A percentile compares a stretch with the other conserved stretches of the same genome.
Evolutionary conservation across 352 stramenopile genomes (phyloP).

Genomic region (Phytophthora meadii): DNA sequence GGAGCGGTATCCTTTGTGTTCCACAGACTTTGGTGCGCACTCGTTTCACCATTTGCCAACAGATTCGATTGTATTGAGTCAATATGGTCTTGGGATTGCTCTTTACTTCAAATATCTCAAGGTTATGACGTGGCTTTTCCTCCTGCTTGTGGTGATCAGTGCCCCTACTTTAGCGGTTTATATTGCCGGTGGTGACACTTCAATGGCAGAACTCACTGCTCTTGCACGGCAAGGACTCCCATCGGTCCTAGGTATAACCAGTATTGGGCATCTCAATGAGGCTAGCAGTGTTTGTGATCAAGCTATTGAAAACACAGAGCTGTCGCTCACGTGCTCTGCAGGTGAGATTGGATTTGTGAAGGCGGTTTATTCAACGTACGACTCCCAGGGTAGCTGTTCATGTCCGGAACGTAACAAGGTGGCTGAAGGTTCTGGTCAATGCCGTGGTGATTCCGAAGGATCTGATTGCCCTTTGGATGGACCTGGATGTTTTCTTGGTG

Average conservation of each 20-base stretch:
- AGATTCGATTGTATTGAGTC: slow-evolving; percentile 78
- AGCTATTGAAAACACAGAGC: slow-evolving; percentile 45
- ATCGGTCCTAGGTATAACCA: slow-evolving; percentile 78
- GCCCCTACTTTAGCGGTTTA: slow-evolving; percentile 67
- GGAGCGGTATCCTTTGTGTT: slow-evolving; percentile 59
- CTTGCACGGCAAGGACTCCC: slow-evolving; percentile 75
- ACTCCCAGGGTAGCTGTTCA: slow-evolving; percentile 63
- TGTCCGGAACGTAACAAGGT: slow-evolving; percentile 79
- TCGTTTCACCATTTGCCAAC: slow-evolving; percentile 78
- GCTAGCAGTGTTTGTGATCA: slow-evolving; percentile 77
- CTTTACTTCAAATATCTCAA: slow-evolving; percentile 92
- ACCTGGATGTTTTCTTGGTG: slow-evolving; percentile 70
- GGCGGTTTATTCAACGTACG: slow-evolving; percentile 75
- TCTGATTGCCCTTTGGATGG: slow-evolving; percentile 51
- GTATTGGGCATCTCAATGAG: slow-evolving; percentile 78
- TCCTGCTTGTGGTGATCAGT: slow-evolving; percentile 76
- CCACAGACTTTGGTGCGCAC: slow-evolving; percentile 81
- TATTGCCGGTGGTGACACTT: slow-evolving; percentile 67
- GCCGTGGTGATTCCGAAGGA: slow-evolving; percentile 43
- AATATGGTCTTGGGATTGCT: slow-evolving; percentile 77
- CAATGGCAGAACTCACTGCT: slow-evolving; percentile 61
- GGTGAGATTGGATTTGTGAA: slow-evolving; percentile 83
- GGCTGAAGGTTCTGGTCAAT: slow-evolving; percentile 57
- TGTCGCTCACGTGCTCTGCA: slow-evolving; percentile 70
- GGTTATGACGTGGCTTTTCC: slow-evolving; percentile 85